phyloP scores from a whole-genome alignment of 1,284 basidiomycete genomes.

The Ceratorhiza oryzae-sativae region DNA sequence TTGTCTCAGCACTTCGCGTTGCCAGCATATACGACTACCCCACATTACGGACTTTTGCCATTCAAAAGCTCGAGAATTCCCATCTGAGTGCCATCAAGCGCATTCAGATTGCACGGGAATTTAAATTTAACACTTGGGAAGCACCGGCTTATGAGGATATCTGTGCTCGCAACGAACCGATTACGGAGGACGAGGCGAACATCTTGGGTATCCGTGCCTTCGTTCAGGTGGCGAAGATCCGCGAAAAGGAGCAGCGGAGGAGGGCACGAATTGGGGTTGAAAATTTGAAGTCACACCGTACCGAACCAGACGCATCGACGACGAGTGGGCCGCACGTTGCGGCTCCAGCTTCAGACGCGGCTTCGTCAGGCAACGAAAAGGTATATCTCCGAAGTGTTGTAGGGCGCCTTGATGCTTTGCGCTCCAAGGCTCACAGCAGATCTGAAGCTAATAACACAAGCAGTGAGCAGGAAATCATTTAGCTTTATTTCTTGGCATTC shows the following conservation, averaged over 20 bases:
- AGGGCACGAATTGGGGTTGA: neutral
- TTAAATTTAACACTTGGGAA: conserved; percentile 36
- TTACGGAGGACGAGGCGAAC: conserved; percentile 38
- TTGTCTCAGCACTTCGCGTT: conserved; percentile 35
- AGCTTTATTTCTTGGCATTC: too few species aligned
- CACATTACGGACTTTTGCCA: conserved; percentile 56
- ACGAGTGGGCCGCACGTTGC: too few species aligned
- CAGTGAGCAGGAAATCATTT: too few species aligned
- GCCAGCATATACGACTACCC: conserved; percentile 53
- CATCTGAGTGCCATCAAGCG: neutral
- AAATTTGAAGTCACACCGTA: too few species aligned
- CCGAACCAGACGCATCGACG: too few species aligned
- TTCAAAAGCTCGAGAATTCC: conserved; percentile 53
- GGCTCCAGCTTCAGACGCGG: too few species aligned
- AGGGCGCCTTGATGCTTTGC: too few species aligned
- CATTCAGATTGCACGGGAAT: conserved; percentile 36
- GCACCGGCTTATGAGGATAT: conserved; percentile 33
- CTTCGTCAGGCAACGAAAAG: too few species aligned
- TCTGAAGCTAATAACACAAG: neutral
- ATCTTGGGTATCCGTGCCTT: conserved; percentile 30
- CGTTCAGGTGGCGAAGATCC: conserved; percentile 15
- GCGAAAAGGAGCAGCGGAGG: conserved; percentile 17
- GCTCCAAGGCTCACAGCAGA: neutral
- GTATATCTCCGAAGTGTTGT: too few species aligned
- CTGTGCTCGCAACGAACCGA: conserved; percentile 25